A percentile compares a stretch with the other conserved stretches of the same genome.
Conservation (phyloP, 371 early-diverging fungal genomes). For the Mucor velutinosus region DNA sequence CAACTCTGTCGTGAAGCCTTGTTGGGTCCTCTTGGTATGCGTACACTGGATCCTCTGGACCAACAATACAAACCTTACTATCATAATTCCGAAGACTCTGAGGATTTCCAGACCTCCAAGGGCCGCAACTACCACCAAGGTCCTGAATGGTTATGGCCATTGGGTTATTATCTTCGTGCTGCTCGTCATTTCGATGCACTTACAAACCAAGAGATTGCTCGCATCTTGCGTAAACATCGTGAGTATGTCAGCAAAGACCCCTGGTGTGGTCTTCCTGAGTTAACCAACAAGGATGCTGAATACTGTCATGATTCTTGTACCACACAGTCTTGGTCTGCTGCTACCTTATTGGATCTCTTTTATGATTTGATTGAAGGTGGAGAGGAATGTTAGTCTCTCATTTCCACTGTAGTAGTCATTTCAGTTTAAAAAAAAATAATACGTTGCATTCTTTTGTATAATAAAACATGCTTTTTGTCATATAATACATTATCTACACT, state of each 20-base stretch:
- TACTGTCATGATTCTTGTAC: slow-evolving; percentile 84
- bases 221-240: slow-evolving; percentile 75
- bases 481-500: no score
- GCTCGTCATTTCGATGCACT: slow-evolving; percentile 68
- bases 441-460: background rate
- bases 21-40: slow-evolving; percentile 91
- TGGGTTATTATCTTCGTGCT: slow-evolving; percentile 89
- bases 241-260: slow-evolving; percentile 63
- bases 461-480: no score
- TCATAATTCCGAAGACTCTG: slow-evolving; percentile 88
- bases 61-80: slow-evolving; percentile 90
- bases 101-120: slow-evolving; percentile 82
- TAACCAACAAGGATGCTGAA: slow-evolving; percentile 89
- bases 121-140: slow-evolving; percentile 98
- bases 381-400: background rate
- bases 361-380: slow-evolving; percentile 36
- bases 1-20: slow-evolving; percentile 66
- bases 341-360: slow-evolving; percentile 69
- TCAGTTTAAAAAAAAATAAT: no score
- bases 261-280: slow-evolving; percentile 93
- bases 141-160: slow-evolving; percentile 96
- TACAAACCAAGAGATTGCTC: slow-evolving; percentile 54
- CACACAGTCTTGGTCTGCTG: slow-evolving; percentile 96
- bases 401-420: no score
- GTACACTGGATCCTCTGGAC: slow-evolving; percentile 91